These are phyloP conservation scores for Claviceps sp. DNA, from an alignment of 2,329 filamentous ascomycete species.

Conservation along the genomic window DNA sequence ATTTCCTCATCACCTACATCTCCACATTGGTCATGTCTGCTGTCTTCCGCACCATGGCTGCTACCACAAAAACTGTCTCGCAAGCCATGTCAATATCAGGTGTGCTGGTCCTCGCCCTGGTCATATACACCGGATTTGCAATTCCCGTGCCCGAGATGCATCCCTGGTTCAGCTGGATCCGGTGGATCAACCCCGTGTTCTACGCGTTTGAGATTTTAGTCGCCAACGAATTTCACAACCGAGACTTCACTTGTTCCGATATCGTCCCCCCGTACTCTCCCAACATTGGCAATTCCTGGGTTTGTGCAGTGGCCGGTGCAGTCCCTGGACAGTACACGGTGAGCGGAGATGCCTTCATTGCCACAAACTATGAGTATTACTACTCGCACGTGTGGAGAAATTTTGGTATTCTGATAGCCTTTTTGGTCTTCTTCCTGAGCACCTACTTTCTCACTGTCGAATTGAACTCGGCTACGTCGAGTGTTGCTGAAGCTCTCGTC, in stretches of 20 bases:
- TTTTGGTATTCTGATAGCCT: slow-evolving; percentile 52
- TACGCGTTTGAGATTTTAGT: slow-evolving; percentile 64
- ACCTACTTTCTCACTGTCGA: slow-evolving; percentile 52
- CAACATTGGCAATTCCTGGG: slow-evolving; percentile 30
- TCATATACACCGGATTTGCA: slow-evolving; percentile 47
- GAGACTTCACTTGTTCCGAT: slow-evolving; percentile 40
- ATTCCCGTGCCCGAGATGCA: slow-evolving; percentile 44
- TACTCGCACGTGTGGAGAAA: slow-evolving; percentile 52
- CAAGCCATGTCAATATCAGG: slow-evolving; percentile 41
- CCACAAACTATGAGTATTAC: slow-evolving; percentile 40
- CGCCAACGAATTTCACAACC: slow-evolving; percentile 56
- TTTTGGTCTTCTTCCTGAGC: slow-evolving; percentile 49
- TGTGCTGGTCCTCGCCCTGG: slow-evolving; percentile 43
- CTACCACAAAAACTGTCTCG: slow-evolving; percentile 51
- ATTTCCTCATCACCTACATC: slow-evolving; percentile 55
- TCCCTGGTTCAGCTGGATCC: slow-evolving; percentile 64
- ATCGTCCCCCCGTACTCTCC: slow-evolving; percentile 34
- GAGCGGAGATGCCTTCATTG: slow-evolving; percentile 48
- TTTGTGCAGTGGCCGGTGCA: slow-evolving; percentile 41
- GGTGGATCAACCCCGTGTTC: slow-evolving; percentile 58
- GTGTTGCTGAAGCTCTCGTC: slow-evolving; percentile 55
- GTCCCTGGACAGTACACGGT: slow-evolving; percentile 39
- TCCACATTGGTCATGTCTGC: slow-evolving; percentile 61
- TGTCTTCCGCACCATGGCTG: slow-evolving; percentile 61
- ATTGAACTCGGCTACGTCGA: slow-evolving; percentile 47